Conservation (phyloP, 306 rosid species). For the Acacia melanoxylon region DNA sequence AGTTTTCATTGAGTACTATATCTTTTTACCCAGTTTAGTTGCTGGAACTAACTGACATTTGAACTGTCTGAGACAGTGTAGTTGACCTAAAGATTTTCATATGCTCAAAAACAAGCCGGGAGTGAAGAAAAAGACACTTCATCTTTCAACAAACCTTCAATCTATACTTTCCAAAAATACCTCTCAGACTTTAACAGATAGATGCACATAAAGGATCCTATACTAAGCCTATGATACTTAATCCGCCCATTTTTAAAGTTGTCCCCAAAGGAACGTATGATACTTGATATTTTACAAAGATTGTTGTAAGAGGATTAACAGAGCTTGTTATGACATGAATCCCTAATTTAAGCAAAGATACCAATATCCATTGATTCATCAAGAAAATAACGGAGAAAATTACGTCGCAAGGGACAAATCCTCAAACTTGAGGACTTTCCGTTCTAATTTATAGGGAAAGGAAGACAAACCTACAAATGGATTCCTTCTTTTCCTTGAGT, state of each 20-base stretch:
- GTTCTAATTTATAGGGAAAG: constrained; percentile 20
- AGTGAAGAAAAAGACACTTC: background rate
- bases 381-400: constrained; percentile 20
- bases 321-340: constrained; percentile 9
- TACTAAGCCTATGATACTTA: background rate
- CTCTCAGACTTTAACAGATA: background rate
- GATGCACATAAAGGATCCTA: background rate
- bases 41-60: background rate
- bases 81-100: background rate
- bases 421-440: background rate
- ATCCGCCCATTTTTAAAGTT: background rate
- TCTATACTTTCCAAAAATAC: background rate
- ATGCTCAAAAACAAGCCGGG: background rate
- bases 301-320: background rate
- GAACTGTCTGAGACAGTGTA: background rate
- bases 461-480: constrained; percentile 55
- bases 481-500: constrained; percentile 68
- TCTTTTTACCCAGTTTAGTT: background rate
- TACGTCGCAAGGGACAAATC: background rate
- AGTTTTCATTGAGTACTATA: background rate
- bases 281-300: constrained; percentile 1
- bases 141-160: background rate
- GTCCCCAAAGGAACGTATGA: background rate
- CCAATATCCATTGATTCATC: background rate
- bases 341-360: constrained; percentile 13